Evolutionary conservation across 768 basidiomycete genomes (phyloP), one percentile per base, ranked within the genome.

Genomic region (Pleurotus platypus): DNA sequence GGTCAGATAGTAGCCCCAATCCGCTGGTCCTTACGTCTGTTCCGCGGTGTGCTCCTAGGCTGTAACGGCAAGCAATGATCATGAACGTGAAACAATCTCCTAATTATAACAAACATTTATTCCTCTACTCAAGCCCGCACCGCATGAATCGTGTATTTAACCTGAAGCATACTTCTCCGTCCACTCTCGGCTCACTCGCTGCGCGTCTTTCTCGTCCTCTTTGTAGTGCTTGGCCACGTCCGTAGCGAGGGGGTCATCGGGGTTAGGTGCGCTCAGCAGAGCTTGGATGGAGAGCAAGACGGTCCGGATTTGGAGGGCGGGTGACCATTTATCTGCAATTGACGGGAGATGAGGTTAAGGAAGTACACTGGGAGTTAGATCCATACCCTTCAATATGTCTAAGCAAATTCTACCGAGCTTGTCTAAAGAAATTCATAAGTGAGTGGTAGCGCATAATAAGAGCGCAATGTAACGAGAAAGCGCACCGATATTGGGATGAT

Each of bases 211-310:
- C 80, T 97, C 93, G 69, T 98, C 81, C 77, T 98, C 93, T 74
- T 99, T 98, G 83, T 97, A 99, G 67, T 98, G 94, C 72, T 97
- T 95, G 26, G 97, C 97, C 15, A 94, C 92, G 62, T 96, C 94
- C 39, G 94, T 92, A 35, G 94, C 94, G 24, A 96, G 82, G 4
- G 94, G 94, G 67, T 96, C 94, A 65, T 96, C 94, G 1, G 97
- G 97, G 73, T 99, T 99, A 2, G 97, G 97, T 1, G 97, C 88
- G 61, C 89, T 92, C 43, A 99, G 79, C 46, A 99, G 78, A n/a
- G 97, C 97, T 73, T 99, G 97, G 67, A 99, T 82, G 40, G 96
- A 98, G 50, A 99, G 82, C 57, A 99, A 78, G 50, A 99, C 97
- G 1, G 97, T 99, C 63, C 97, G 89, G 74, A 99, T 99, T 71